phyloP scores from a whole-genome alignment of 2,329 filamentous ascomycete genomes.

The Pseudogymnoascus sp. region DNA sequence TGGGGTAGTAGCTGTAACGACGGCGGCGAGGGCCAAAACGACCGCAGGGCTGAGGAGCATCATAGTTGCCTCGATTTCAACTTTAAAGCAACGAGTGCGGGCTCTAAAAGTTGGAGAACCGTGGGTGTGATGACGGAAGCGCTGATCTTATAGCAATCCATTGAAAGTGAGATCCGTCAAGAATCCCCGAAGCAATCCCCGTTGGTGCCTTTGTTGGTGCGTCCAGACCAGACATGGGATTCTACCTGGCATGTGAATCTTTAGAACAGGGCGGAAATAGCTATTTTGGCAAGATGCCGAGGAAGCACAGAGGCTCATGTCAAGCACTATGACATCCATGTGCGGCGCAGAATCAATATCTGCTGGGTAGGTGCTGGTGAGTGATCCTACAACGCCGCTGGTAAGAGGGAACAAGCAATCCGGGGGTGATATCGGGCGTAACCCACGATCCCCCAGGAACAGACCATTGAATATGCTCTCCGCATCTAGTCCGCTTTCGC shows the following conservation, averaged over 20 bases:
- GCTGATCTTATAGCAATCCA: conserved; percentile 7
- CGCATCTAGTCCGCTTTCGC: conserved; percentile 2
- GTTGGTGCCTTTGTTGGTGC: background rate
- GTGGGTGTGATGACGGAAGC: background rate
- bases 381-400: background rate
- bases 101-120: conserved; percentile 3
- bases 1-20: background rate
- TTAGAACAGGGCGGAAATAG: background rate
- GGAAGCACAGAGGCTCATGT: background rate
- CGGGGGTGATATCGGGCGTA: background rate
- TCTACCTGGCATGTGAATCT: background rate
- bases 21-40: conserved; percentile 4
- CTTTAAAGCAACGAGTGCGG: conserved; percentile 5
- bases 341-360: background rate
- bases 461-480: conserved; percentile 5
- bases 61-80: background rate
- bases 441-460: background rate
- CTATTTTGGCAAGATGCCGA: conserved; percentile 1
- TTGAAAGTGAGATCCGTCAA: background rate
- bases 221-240: background rate
- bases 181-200: background rate
- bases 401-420: background rate
- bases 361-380: background rate
- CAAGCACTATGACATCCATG: background rate
- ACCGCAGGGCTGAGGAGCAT: background rate